Evolutionary conservation across 2,329 filamentous ascomycete genomes (phyloP).

Genomic region (Ophiostoma sp.): DNA sequence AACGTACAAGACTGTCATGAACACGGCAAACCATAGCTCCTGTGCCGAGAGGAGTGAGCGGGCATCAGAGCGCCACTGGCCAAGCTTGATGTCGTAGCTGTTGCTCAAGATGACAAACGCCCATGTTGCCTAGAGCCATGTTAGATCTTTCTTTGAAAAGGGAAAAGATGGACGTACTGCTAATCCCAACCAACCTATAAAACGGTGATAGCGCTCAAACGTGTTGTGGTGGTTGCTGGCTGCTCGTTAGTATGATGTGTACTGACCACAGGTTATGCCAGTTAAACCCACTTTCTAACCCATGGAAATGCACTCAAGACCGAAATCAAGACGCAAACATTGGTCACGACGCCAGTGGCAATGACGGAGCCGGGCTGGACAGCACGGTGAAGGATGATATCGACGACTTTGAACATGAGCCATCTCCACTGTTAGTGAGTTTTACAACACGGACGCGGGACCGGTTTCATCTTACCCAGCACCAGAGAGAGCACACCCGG

Average conservation of each 20-base stretch:
- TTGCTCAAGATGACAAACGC: not conserved
- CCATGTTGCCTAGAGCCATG: not conserved
- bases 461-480: not conserved
- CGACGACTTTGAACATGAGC: not conserved
- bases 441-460: not conserved
- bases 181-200: not conserved
- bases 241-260: not conserved
- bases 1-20: not conserved
- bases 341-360: not conserved
- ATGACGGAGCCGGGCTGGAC: not conserved
- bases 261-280: not conserved
- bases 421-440: not conserved
- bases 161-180: not conserved
- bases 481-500: not conserved
- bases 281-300: not conserved
- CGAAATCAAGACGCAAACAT: not conserved
- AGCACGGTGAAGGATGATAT: not conserved
- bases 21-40: not conserved
- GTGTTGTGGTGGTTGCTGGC: not conserved
- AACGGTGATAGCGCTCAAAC: conserved; percentile 2
- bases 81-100: conserved; percentile 1
- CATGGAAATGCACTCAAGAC: not conserved
- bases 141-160: not conserved
- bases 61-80: not conserved
- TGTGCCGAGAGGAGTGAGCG: not conserved